phyloP scores from a whole-genome alignment of 768 basidiomycete species.

The Pulveroboletus sp. region DNA sequence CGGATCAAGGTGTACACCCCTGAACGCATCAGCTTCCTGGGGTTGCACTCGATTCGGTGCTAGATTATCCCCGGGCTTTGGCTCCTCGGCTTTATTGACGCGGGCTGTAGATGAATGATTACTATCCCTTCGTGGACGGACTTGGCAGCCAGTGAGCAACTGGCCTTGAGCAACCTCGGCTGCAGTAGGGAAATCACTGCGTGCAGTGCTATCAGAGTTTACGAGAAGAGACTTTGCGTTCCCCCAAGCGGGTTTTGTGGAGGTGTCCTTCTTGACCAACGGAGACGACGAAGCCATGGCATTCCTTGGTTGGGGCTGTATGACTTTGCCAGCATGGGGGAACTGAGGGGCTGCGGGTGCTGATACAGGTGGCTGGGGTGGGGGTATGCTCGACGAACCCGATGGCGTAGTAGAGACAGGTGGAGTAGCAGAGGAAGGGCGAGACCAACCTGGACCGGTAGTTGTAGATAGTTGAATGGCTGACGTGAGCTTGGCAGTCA shows the following conservation, averaged over 20 bases:
- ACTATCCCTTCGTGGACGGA: slow-evolving; percentile 1
- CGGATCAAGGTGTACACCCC: slow-evolving; percentile 89
- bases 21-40: slow-evolving; percentile 90
- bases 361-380: slow-evolving; percentile 43
- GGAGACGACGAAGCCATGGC: slow-evolving; percentile 30
- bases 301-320: slow-evolving; percentile 56
- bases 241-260: slow-evolving; percentile 67
- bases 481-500: slow-evolving; percentile 83
- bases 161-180: slow-evolving; percentile 88
- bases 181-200: slow-evolving; percentile 90
- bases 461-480: slow-evolving; percentile 52
- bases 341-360: slow-evolving; percentile 43
- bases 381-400: slow-evolving; percentile 38
- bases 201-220: slow-evolving; percentile 38
- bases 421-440: slow-evolving; percentile 69
- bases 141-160: slow-evolving; percentile 19
- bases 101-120: slow-evolving; percentile 20
- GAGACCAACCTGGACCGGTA: slow-evolving; percentile 69
- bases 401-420: slow-evolving; percentile 50
- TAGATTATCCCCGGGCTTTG: slow-evolving; percentile 49
- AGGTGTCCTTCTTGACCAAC: slow-evolving; percentile 31
- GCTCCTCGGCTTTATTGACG: slow-evolving; percentile 28
- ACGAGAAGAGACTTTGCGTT: slow-evolving; percentile 41
- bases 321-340: slow-evolving; percentile 58
- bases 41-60: slow-evolving; percentile 53